Base-by-base conservation (phyloP, 2,329 filamentous ascomycete species). In the Hypocreales sp. region DNA sequence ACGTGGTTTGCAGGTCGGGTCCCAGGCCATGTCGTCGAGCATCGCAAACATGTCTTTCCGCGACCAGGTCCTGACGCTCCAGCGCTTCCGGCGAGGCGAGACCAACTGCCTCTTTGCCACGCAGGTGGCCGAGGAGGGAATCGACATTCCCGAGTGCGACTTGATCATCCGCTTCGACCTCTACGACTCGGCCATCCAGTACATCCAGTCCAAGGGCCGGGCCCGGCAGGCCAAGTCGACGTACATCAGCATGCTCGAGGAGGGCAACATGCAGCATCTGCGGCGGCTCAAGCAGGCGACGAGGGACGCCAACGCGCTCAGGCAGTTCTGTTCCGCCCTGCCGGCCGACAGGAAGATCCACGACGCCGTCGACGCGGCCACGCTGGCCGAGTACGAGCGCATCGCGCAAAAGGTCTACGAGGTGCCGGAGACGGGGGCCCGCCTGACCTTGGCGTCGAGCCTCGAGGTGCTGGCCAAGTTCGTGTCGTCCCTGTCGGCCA, bases 161-260 rank as follows among this genome's bases (percentile, higher is more conserved):
- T 46, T 76, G 1, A 58, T 79, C 17, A 60, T 79, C 32, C 56
- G 86, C 3, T 98, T 94, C 42, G 83, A 95, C 45, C 65, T 92
- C 3, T 93, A 84, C 51, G 64, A 67, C 8, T 94, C 87, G 0
- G 73, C 93, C 50, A 95, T 95, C 28, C 81, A 92, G 44, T 95
- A 94, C 45, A 75, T 95, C 13, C 90, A 98, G 48, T 94, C 86
- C 10, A 71, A 83, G 35, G 90, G 90, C 1, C 71, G 90, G 29
- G 90, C 90, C 9, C 69, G 90, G 21, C 79, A 83, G 41, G 50
- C 56, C 1, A 66, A 77, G 29, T 95, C 90, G 0, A 73, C 68
- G 35, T 94, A 87, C 47, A 67, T 86, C 19, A 81, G 80, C 41
- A 86, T 98, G 79, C 47, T 82, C 3, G 86, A 95, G 45, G 45